Conservation (phyloP, 805 yeast genomes). For the Candida dajiaensis region DNA sequence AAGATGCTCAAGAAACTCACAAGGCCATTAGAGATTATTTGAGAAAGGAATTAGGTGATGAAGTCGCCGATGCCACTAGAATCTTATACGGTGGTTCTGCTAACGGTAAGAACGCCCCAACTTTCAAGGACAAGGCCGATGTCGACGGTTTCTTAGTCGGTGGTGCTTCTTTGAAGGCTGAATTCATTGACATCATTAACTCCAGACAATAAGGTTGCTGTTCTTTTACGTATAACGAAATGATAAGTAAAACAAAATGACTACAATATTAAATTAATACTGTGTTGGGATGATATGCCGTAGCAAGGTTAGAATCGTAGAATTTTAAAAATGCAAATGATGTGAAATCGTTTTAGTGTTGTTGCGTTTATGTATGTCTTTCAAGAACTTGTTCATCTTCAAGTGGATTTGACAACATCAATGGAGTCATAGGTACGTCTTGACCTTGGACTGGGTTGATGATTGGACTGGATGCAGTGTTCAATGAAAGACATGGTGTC, state of each 20-base stretch:
- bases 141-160: conserved; percentile 99
- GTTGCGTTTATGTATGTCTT: not conserved
- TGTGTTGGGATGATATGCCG: no score
- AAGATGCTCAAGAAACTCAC: conserved; percentile 96
- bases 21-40: conserved; percentile 80
- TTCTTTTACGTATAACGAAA: not conserved
- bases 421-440: conserved; percentile 23
- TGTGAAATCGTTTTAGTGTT: no score
- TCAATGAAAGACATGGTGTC: not conserved
- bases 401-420: conserved; percentile 10
- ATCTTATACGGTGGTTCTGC: conserved; percentile 99
- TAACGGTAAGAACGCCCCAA: conserved; percentile 85
- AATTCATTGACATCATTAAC: conserved; percentile 91
- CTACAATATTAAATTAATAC: not conserved
- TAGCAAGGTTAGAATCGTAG: no score
- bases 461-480: conserved; percentile 12
- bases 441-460: conserved; percentile 12
- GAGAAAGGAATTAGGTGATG: conserved; percentile 66
- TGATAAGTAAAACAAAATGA: not conserved
- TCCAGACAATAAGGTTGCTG: conserved; percentile 57
- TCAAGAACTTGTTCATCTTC: not conserved
- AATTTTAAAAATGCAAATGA: no score
- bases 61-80: conserved; percentile 73
- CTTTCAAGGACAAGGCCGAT: conserved; percentile 87
- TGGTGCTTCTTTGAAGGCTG: conserved; percentile 98